Evolutionary conservation across 352 stramenopile species (phyloP).

Genomic region (Phytopythium chamaehyphon): DNA sequence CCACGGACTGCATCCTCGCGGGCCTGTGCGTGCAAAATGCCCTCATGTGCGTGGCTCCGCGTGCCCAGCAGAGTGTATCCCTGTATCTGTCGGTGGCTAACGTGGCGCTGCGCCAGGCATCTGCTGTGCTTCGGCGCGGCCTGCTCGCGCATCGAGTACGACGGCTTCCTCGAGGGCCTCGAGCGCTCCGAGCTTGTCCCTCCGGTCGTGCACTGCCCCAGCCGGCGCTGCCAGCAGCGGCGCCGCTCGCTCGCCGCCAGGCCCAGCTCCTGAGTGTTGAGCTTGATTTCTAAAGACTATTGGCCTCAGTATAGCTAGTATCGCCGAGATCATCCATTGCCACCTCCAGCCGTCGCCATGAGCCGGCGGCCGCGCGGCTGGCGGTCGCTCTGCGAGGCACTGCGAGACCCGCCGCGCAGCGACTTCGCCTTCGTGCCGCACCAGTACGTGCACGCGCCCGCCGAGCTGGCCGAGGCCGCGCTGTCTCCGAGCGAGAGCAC

Average conservation of each 20-base stretch:
- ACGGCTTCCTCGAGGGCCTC: slow-evolving; percentile 39
- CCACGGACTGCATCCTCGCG: slow-evolving; percentile 42
- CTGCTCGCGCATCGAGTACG: slow-evolving; percentile 43
- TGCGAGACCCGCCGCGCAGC: slow-evolving; percentile 62
- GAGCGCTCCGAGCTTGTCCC: slow-evolving; percentile 34
- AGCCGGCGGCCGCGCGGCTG: slow-evolving; percentile 20
- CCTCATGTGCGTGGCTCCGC: slow-evolving; percentile 19
- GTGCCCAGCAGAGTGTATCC: no score
- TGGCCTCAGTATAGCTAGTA: no score
- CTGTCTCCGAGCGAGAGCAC: slow-evolving; percentile 56
- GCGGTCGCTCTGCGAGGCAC: slow-evolving; percentile 58
- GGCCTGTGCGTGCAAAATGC: slow-evolving; percentile 39
- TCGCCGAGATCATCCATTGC: no score
- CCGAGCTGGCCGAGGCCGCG: slow-evolving; percentile 23
- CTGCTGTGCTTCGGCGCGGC: slow-evolving; percentile 26
- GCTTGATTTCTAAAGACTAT: no score
- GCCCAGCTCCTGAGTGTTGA: no score
- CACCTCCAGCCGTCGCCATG: neutral
- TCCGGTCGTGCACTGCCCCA: slow-evolving; percentile 37
- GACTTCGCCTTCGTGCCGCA: slow-evolving; percentile 83
- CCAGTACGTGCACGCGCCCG: slow-evolving; percentile 62
- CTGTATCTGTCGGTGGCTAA: no score
- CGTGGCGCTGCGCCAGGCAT: slow-evolving; percentile 4
- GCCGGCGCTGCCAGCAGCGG: slow-evolving; percentile 17
- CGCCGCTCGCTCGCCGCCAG: slow-evolving; percentile 10